Evolutionary conservation across 2,329 filamentous ascomycete genomes (phyloP).

Genomic region (Onygenales sp.): DNA sequence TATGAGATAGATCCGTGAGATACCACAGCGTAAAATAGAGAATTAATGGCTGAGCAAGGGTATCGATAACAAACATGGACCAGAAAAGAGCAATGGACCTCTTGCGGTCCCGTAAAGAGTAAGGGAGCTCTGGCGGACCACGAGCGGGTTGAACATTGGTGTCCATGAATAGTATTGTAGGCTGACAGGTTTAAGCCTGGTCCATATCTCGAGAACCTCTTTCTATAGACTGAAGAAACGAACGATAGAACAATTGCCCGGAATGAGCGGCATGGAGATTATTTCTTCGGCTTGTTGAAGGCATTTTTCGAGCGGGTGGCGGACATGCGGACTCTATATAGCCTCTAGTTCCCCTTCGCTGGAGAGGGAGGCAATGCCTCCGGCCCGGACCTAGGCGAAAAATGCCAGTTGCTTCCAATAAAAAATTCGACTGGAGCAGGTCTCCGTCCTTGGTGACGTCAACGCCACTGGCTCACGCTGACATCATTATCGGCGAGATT

Average conservation of each 20-base stretch:
- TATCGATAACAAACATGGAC: slow-evolving; percentile 50
- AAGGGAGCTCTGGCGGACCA: slow-evolving; percentile 44
- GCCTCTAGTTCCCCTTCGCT: too few species aligned
- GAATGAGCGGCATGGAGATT: neutral
- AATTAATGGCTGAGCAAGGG: slow-evolving; percentile 47
- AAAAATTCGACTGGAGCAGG: neutral
- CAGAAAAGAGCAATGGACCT: slow-evolving; percentile 50
- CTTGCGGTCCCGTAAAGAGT: slow-evolving; percentile 45
- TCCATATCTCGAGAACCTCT: neutral
- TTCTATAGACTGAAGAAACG: neutral
- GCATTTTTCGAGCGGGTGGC: too few species aligned
- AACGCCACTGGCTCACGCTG: neutral
- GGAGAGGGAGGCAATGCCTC: too few species aligned
- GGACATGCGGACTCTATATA: too few species aligned
- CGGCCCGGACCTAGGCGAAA: neutral
- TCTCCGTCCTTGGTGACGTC: neutral
- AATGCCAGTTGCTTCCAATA: neutral
- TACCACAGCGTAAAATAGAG: slow-evolving; percentile 56
- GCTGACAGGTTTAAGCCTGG: neutral
- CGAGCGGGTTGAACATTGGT: slow-evolving; percentile 14
- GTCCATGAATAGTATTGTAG: slow-evolving; percentile 22
- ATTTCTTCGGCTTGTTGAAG: neutral
- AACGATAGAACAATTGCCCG: neutral
- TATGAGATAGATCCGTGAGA: slow-evolving; percentile 39
- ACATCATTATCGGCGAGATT: neutral